Base-by-base conservation (phyloP, 352 stramenopile genomes). In the Phytopythium vexans region DNA sequence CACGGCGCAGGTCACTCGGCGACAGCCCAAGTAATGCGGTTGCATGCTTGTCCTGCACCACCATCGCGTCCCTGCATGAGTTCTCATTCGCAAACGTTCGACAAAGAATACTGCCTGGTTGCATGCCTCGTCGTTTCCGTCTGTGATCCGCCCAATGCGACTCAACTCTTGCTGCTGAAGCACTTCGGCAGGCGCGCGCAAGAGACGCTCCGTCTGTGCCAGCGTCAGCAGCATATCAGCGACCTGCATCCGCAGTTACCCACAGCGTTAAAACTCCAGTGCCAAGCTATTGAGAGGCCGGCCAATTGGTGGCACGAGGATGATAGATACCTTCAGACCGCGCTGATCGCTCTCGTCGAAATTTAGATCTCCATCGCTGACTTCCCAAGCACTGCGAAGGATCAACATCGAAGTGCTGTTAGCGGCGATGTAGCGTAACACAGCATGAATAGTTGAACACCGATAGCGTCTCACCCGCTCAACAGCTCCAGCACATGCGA, bases 221-320 rank as follows among this genome's bases (percentile, higher is more conserved):
- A 68, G 46, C 0, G 65, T 64, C 44, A 78, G 41, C 33, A 78
- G 41, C 31, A 74, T 35, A 56, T 74, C 62, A 7, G 62, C 66
- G 3, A 64, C 32, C 49, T 56, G 27, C 3, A 27, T n/a, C 36
- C 11, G 36, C 6, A 7, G n/a, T 8, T 3, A 21, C 2, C 6
- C 16, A 16, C 5, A 16, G 11, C 21, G 34, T 32, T 21, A 21
- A 35, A 21, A 8, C 34, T 37, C 4, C 11, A 6, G 2, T 51
- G 14, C 32, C 8, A 4, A 44, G 21, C 21, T 27, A 27, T 27
- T 27, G 21, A 27, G 21, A 27, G 21, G 21, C 21, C 21, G 21
- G 2, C 21, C 21, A 27, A 27, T 27, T 2, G 21, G 21, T 27
- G 21, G 2, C 21, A 27, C 21, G 21, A 27, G 21, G 21, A 27